Base-by-base conservation (phyloP, 257 asterid genomes). In the Thymus mandschuricus region DNA sequence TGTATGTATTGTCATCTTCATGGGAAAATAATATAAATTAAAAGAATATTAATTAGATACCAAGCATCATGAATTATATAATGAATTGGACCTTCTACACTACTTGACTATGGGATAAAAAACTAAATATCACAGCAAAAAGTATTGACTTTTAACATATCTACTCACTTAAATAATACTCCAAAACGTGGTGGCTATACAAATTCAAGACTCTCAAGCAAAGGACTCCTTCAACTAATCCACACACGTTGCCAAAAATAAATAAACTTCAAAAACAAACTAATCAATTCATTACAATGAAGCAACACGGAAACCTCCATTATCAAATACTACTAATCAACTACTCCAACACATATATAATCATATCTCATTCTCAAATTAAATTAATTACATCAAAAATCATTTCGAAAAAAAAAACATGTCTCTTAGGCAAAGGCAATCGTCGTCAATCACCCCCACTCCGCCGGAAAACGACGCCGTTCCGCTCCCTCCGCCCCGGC, bases 401-500 rank as follows among this genome's bases (percentile, higher is more conserved):
- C 52, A 41, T 41, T 41, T 43, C 10, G 21, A 21, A 21, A 21
- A 21, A 21, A 21, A 21, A 21, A 38, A 9, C 3, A 63, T 41
- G 68, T 63, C 68, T 41, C 54, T 43, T 3, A 63, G 54, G 27
- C 68, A 63, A 5, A 43, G 68, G 28, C 11, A 33, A 27, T 28
- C 68, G 10, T 28, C 68, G 10, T 63, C 68, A 63, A 63, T 21
- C 21, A 21, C 11, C 68, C 54, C 54, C 40, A 43, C 64, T 50
- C 57, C 56, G n/a, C 56, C 56, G 9, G 15, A 15, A 38, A 63
- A 63, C 68, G 27, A 43, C 40, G 54, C 27, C 9, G 68, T 41
- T 43, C 10, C 54, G 21, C 34, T 10, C 9, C 1, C 69, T 0
- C 74, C 83, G 0, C 83, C 76, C n/a, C 50, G 49, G 0, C 78